phyloP scores from a whole-genome alignment of 169 alveolate genomes.

The Babesia gibsoni region DNA sequence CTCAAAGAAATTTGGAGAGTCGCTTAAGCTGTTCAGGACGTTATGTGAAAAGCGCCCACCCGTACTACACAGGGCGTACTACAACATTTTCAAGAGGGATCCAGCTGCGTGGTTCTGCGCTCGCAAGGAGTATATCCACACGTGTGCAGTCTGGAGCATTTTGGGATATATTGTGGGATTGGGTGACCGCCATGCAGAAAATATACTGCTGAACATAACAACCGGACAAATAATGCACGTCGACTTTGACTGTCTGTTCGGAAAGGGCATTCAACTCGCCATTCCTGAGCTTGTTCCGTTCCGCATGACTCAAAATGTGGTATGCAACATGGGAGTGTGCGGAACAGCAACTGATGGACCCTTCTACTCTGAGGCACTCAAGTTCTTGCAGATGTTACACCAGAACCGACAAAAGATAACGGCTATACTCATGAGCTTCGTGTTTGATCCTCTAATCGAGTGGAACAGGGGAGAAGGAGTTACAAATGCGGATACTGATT shows the following conservation, averaged over 20 bases:
- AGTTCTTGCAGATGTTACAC: slow-evolving; percentile 46
- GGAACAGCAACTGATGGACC: slow-evolving; percentile 51
- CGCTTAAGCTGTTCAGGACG: slow-evolving; percentile 56
- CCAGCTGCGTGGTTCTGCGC: slow-evolving; percentile 44
- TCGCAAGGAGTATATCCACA: slow-evolving; percentile 34
- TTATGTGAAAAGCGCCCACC: slow-evolving; percentile 60
- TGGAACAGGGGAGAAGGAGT: slow-evolving; percentile 69
- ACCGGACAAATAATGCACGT: slow-evolving; percentile 93
- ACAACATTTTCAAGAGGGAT: slow-evolving; percentile 28
- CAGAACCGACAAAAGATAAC: slow-evolving; percentile 45
- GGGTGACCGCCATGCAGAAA: slow-evolving; percentile 98
- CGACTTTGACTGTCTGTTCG: slow-evolving; percentile 97
- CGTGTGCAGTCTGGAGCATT: slow-evolving; percentile 92
- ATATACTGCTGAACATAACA: slow-evolving; percentile 88
- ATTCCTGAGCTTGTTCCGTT: slow-evolving; percentile 97
- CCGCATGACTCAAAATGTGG: slow-evolving; percentile 93
- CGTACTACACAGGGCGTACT: slow-evolving; percentile 59
- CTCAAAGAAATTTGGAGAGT: slow-evolving; percentile 19
- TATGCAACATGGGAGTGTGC: slow-evolving; percentile 89
- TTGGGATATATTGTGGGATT: slow-evolving; percentile 95
- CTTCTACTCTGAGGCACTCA: slow-evolving; percentile 59
- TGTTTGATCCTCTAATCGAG: slow-evolving; percentile 92
- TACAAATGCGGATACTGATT: slow-evolving; percentile 4
- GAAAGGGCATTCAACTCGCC: slow-evolving; percentile 92
- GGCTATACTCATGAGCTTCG: slow-evolving; percentile 76